Evolutionary conservation across 805 yeast genomes (phyloP), one percentile per base, ranked within the genome.

Genomic region (Lipomyces lipofer): DNA sequence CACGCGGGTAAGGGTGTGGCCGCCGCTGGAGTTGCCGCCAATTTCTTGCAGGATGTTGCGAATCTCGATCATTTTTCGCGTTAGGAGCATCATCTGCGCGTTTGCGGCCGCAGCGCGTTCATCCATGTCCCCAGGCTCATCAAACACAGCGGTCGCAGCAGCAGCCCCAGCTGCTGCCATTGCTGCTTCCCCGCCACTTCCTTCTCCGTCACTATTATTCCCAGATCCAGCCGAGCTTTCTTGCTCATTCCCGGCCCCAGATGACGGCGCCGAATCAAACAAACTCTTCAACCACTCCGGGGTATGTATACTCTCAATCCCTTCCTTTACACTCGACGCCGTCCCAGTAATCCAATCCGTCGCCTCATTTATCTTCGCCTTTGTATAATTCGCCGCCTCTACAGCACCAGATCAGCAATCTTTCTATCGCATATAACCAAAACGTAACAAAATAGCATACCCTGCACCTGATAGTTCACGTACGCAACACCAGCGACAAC

Each of bases 21-120:
- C 49, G 22, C 88, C 80, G 33, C 88, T 89, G 4, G 85, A 74
- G 52, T 85, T 83, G 64, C 89, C 94, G n/a, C n/a, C n/a, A 15
- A 94, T 82, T 57, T 80, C 83, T 54, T 85, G 80, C 49, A 94
- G 74, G 28, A 94, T 80, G 48, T 84, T 79, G 67, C 98, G 77
- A 53, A 94, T 91, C 69, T 95, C 99, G 64, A 94, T 95, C 99
- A 94, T 94, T 70, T 90, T 96, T 63, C 90, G 82, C 6, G 99
- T 95, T 59, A 94, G 72, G 60, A 86, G 85, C 69, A 94, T 74
- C 85, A 94, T 94, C 51, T 88, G 92, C 32, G 76, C 73, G 2
- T 78, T 78, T 21, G 75, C 78, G 9, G 76, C 82, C 19, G 59
- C 61, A 15, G 47, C 51, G 15, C 56, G 81, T 4, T 79, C 82